Evolutionary conservation across 2,329 filamentous ascomycete species (phyloP).

Genomic region (Shiraia sp.): DNA sequence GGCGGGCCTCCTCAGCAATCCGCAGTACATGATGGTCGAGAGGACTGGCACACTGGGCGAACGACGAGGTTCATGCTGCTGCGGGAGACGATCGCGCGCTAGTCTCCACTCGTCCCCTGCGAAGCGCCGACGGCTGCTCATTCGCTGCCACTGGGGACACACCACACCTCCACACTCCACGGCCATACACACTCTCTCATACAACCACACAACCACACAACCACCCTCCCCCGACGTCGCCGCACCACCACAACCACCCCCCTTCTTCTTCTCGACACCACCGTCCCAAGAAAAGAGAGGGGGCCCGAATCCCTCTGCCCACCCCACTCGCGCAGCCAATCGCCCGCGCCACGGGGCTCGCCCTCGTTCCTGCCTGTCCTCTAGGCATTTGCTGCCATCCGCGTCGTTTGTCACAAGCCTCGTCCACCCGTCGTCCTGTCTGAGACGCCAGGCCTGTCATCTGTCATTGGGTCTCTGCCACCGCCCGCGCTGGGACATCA

Average conservation of each 20-base stretch:
- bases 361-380: slow-evolving; percentile 11
- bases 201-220: background rate
- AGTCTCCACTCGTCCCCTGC: slow-evolving; percentile 1
- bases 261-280: slow-evolving; percentile 7
- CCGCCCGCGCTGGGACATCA: slow-evolving; percentile 48
- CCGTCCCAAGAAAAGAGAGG: slow-evolving; percentile 2
- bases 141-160: too few species aligned
- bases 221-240: background rate
- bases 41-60: too few species aligned
- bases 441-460: slow-evolving; percentile 40
- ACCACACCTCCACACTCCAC: background rate
- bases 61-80: slow-evolving; percentile 8
- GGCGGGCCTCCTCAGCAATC: background rate
- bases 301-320: slow-evolving; percentile 10
- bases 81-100: slow-evolving; percentile 25
- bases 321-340: slow-evolving; percentile 28
- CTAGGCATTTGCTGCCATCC: slow-evolving; percentile 15
- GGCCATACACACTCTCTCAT: background rate
- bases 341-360: slow-evolving; percentile 25
- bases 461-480: slow-evolving; percentile 39
- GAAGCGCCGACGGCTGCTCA: slow-evolving; percentile 1
- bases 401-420: slow-evolving; percentile 43
- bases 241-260: background rate
- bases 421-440: slow-evolving; percentile 33
- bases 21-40: background rate